Evolutionary conservation across 2,329 filamentous ascomycete species (phyloP), one percentile per base, ranked within the genome.

Genomic region (Colletotrichum brevisporum): DNA sequence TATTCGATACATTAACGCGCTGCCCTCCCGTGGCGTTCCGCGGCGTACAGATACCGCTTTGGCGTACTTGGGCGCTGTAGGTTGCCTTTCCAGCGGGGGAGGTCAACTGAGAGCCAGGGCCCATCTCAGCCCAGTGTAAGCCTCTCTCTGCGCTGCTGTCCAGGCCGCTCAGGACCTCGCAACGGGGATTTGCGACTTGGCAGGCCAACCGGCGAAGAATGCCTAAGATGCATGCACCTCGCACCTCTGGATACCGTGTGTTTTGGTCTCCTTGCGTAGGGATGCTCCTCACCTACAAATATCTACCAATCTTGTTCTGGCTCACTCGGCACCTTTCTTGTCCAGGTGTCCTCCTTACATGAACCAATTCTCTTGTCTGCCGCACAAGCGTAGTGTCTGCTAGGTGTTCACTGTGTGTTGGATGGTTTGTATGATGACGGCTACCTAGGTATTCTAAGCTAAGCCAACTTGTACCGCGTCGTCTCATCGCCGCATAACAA

Each of bases 191-290:
- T 66, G 67, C 51, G 36, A 69, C 67, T 67, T 67, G 62, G 51
- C 62, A 56, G 62, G 67, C 67, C 67, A 69, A 69, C 67, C 63
- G 50, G 55, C 55, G 36, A 53, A 69, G 63, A 64, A 69, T 66
- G 65, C 65, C 39, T 53, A n/a, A 56, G 52, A 31, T 53, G 54
- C 18, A 24, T 24, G 21, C 21, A 24, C 21, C 21, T 24, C 21
- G 4, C 21, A 12, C 31, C 31, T 50, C 16, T 8, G 48, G 36
- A 43, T 26, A 31, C 24, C 15, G 61, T 27, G 50, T 26, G 36
- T 26, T 52, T 27, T 60, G 57, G 15, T 50, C 41, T 21, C 21
- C 18, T 21, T 27, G 18, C 26, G 21, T 31, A 9, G 21, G n/a
- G 48, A 47, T 47, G 15, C 45, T 6, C 45, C 48, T 36, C 10